Evolutionary conservation across 2,329 filamentous ascomycete genomes (phyloP), one percentile per base, ranked within the genome.

Genomic region (Penicillium sp.): DNA sequence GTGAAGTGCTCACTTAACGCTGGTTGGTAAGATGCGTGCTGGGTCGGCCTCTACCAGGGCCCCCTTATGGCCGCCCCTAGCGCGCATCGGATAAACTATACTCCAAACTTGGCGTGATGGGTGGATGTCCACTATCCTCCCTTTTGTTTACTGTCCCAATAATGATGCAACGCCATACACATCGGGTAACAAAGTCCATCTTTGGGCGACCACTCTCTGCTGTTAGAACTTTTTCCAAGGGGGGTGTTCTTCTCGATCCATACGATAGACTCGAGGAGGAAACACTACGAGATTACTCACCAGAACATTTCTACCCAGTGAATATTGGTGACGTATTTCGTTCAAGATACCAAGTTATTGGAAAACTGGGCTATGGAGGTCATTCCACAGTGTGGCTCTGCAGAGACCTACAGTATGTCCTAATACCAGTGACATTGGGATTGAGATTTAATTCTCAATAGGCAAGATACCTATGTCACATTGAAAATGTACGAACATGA

Each of bases 401-500:
- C 16, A 43, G 61, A 47, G 57, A 62, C 10, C 26, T 60, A 53
- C 52, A 59, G 61, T 63, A 9, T 44, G 39, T 49, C 42, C 24
- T 3, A 33, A 46, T 13, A 39, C 14, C 13, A 24, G 14, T 3
- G 24, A 27, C 54, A n/a, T n/a, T n/a, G n/a, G n/a, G n/a, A n/a
- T n/a, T n/a, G n/a, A n/a, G n/a, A n/a, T n/a, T n/a, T 56, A n/a
- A 55, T 1, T n/a, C 8, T 3, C 21, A 31, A 26, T 39, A 61
- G 58, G 21, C 13, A 60, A 19, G 33, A 60, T 48, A 6, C 11
- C 3, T 63, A 54, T 47, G 55, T 61, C 37, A 55, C 55, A 53
- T 57, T 60, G 43, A 62, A 63, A 42, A 47, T 63, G 14, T 61
- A 50, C 13, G 61, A 65, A n/a, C 55, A 47, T 10, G 44, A 60